These are phyloP conservation scores for Syzygium grande DNA, from an alignment of 345 rosid species.

Conservation along the genomic window DNA sequence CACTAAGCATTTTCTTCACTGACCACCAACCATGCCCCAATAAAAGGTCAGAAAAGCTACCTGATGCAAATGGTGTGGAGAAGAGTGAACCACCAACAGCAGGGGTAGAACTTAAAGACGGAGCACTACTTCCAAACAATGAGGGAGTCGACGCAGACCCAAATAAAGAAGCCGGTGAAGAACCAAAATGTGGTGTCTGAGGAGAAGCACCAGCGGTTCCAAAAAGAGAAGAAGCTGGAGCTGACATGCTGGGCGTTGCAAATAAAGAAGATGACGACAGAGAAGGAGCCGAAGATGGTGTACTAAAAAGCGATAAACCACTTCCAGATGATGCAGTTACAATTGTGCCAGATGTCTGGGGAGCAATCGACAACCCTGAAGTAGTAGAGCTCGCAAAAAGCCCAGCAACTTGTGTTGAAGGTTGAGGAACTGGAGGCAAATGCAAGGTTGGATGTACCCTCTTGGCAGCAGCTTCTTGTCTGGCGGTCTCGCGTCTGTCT, in stretches of 20 bases:
- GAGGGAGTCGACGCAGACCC: conserved; percentile 60
- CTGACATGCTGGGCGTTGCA: conserved; percentile 56
- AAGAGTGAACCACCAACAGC: conserved; percentile 47
- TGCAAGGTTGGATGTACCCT: conserved; percentile 93
- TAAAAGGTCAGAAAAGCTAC: conserved; percentile 7
- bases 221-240: conserved; percentile 55
- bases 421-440: conserved; percentile 65
- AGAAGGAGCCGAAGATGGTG: conserved; percentile 55
- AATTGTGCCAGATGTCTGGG: conserved; percentile 37
- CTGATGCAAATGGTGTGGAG: conserved; percentile 60
- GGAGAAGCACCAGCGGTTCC: conserved; percentile 35
- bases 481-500: conserved; percentile 93
- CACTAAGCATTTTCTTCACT: not conserved
- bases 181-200: conserved; percentile 23
- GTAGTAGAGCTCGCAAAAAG: conserved; percentile 44
- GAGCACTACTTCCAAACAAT: conserved; percentile 31
- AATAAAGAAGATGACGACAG: conserved; percentile 46
- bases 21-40: not conserved
- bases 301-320: conserved; percentile 54
- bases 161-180: conserved; percentile 36
- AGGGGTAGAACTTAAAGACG: conserved; percentile 43
- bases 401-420: conserved; percentile 69
- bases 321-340: conserved; percentile 55
- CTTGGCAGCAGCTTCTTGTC: conserved; percentile 94
- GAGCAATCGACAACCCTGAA: conserved; percentile 33